Conservation (phyloP, 176 grass and related monocot genomes). For the Eleusine indica region DNA sequence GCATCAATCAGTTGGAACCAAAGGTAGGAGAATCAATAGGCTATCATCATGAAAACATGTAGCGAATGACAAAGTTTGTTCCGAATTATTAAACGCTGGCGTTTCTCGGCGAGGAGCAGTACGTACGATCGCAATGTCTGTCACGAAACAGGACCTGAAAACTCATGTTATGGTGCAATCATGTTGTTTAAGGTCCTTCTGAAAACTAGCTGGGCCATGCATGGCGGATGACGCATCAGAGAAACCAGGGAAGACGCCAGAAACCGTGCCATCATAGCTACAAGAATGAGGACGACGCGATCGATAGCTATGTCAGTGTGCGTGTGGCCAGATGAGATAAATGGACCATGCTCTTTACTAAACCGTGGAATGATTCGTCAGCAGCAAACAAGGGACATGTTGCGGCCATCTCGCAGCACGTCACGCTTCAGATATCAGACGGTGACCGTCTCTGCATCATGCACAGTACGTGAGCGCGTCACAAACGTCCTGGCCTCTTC, state of each 20-base stretch:
- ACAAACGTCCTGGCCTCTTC: neutral
- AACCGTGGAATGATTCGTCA: neutral
- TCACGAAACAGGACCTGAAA: neutral
- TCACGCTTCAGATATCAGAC: neutral
- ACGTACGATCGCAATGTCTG: neutral
- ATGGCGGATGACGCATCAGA: neutral
- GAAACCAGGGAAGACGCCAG: neutral
- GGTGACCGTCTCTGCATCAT: constrained; percentile 1
- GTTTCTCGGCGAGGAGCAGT: neutral
- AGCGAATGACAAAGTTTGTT: neutral
- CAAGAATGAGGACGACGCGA: neutral
- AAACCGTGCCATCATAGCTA: constrained; percentile 10
- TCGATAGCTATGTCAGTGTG: neutral
- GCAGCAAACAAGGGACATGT: neutral
- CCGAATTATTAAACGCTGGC: neutral
- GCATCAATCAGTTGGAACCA: neutral
- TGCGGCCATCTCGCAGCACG: neutral
- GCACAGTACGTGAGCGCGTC: neutral
- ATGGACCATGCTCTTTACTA: neutral
- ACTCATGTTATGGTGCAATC: neutral
- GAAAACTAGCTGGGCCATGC: neutral
- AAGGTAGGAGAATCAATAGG: neutral
- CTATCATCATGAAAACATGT: no score
- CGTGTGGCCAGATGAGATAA: neutral
- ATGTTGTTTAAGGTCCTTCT: neutral